Conservation (phyloP, 768 basidiomycete species). For the Russula compacta region DNA sequence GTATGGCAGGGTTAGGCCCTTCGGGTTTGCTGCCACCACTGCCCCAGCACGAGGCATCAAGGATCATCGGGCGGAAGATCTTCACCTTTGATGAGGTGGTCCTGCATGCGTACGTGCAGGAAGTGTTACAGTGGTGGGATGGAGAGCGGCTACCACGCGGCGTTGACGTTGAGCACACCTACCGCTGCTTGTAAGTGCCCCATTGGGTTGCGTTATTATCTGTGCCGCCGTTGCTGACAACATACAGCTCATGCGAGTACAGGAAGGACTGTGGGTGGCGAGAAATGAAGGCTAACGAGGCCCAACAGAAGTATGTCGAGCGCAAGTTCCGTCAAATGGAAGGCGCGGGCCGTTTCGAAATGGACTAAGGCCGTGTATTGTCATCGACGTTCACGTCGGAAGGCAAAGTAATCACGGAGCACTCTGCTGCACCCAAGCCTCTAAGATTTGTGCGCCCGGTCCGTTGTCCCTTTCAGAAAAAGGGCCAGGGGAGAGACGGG, state of each 20-base stretch:
- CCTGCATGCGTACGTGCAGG: slow-evolving; percentile 45
- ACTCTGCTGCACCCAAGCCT: no score
- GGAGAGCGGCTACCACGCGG: slow-evolving; percentile 62
- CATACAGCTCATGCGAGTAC: slow-evolving; percentile 32
- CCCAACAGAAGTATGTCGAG: background rate
- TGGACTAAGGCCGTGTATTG: background rate
- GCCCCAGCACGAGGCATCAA: slow-evolving; percentile 13
- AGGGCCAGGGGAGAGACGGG: no score
- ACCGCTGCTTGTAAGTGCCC: slow-evolving; percentile 56
- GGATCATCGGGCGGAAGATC: slow-evolving; percentile 55
- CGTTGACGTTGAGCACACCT: slow-evolving; percentile 48
- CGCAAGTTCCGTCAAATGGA: background rate
- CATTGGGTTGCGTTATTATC: background rate
- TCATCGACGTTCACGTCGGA: background rate
- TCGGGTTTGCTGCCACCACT: background rate
- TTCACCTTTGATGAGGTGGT: slow-evolving; percentile 47
- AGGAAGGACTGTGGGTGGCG: slow-evolving; percentile 37
- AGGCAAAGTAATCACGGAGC: no score
- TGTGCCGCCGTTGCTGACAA: background rate
- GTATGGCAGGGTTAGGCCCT: background rate
- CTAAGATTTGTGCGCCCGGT: no score
- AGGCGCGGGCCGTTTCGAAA: background rate
- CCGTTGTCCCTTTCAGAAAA: no score
- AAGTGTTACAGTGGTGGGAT: slow-evolving; percentile 66
- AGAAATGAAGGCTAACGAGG: slow-evolving; percentile 25